A percentile compares a stretch with the other conserved stretches of the same genome.
These are phyloP conservation scores for Exophiala sp. DNA, from an alignment of 2,329 filamentous ascomycete species.

Conservation along the genomic window DNA sequence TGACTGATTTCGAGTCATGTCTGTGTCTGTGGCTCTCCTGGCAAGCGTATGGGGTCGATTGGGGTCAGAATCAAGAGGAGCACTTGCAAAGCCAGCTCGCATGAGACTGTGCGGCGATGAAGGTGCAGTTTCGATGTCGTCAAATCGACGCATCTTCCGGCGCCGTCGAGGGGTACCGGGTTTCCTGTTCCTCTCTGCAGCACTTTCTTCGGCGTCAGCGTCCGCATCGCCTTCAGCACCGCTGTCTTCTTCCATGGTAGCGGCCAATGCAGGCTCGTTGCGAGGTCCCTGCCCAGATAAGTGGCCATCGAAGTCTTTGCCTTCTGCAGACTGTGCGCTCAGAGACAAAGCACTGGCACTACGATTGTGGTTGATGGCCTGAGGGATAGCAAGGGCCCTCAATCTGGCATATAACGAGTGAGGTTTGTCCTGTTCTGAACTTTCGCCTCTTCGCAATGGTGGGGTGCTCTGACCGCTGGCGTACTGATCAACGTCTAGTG, in stretches of 20 bases:
- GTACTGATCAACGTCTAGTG: slow-evolving; percentile 48
- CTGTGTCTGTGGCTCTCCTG: slow-evolving; percentile 61
- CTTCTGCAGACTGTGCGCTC: slow-evolving; percentile 37
- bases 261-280: slow-evolving; percentile 50
- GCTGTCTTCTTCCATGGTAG: slow-evolving; percentile 55
- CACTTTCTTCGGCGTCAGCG: slow-evolving; percentile 81
- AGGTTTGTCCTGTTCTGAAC: slow-evolving; percentile 59
- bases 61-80: slow-evolving; percentile 44
- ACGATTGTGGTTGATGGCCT: slow-evolving; percentile 49
- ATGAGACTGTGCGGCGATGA: slow-evolving; percentile 57
- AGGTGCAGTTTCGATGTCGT: slow-evolving; percentile 61
- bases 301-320: slow-evolving; percentile 37
- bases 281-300: slow-evolving; percentile 45
- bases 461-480: slow-evolving; percentile 56
- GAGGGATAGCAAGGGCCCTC: slow-evolving; percentile 65
- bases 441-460: slow-evolving; percentile 50
- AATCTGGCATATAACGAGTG: slow-evolving; percentile 74
- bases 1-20: slow-evolving; percentile 59
- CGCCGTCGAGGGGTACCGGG: slow-evolving; percentile 58
- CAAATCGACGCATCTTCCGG: slow-evolving; percentile 58
- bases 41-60: slow-evolving; percentile 51
- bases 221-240: slow-evolving; percentile 60
- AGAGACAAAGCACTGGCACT: slow-evolving; percentile 48
- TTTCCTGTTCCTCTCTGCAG: slow-evolving; percentile 63
- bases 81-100: slow-evolving; percentile 30